Evolutionary conservation across 495 filamentous ascomycete genomes (phyloP).

Genomic region (Aspergillus heteromorphus): DNA sequence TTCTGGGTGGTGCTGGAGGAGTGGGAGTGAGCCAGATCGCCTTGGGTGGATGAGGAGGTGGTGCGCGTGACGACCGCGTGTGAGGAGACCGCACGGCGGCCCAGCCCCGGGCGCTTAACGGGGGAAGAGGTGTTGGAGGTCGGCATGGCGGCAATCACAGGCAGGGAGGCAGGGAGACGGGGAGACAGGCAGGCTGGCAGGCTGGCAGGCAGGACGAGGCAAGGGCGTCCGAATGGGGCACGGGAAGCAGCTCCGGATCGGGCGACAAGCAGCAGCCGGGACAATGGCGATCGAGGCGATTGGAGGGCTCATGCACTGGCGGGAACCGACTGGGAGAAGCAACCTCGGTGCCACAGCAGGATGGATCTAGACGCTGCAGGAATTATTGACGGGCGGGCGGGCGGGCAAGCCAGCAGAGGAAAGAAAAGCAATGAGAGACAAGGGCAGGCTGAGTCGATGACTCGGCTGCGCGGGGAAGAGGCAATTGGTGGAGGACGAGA

Average conservation of each 20-base stretch:
- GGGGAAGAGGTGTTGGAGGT: constrained; percentile 38
- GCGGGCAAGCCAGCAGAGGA: constrained; percentile 1
- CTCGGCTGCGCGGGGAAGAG: constrained; percentile 8
- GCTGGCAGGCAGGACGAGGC: not conserved
- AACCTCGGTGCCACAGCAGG: constrained; percentile 9
- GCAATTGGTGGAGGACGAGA: constrained; percentile 12
- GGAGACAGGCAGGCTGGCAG: not conserved
- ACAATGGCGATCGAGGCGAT: constrained; percentile 10
- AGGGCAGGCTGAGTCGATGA: not conserved
- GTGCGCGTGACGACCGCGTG: constrained; percentile 42
- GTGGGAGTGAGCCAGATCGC: constrained; percentile 32
- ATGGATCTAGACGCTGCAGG: not conserved
- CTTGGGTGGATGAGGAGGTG: constrained; percentile 24
- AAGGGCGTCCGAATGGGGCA: not conserved
- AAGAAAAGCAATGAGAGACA: constrained; percentile 11
- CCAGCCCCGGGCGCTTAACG: constrained; percentile 44
- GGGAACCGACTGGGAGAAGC: not conserved
- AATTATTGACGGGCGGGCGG: not conserved
- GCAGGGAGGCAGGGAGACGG: not conserved
- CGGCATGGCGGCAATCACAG: constrained; percentile 31
- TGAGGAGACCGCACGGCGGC: constrained; percentile 44
- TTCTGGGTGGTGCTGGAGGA: constrained; percentile 25
- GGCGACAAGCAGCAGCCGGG: constrained; percentile 17
- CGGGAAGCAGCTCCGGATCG: constrained; percentile 11
- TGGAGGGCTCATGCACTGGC: constrained; percentile 9